Base-by-base conservation (phyloP, 2,329 filamentous ascomycete genomes). In the Akanthomyces lecanii region DNA sequence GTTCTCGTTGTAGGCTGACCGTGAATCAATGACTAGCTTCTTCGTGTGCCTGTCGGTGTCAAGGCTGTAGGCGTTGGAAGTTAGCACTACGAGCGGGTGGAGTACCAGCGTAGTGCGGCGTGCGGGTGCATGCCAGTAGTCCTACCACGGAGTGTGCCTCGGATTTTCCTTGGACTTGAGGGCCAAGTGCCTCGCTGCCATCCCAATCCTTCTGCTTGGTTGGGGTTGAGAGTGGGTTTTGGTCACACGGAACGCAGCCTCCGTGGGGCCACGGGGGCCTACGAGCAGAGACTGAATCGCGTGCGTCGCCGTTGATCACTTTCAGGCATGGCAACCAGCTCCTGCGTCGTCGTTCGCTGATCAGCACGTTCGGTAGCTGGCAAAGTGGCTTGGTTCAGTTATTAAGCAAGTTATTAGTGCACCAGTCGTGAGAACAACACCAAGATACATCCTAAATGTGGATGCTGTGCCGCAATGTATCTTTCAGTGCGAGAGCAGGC, bases 261-360 rank as follows among this genome's bases (percentile, higher is more conserved):
- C 51, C 57, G 47, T 60, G 57, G 57, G 47, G 21, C 21, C 21
- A 21, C 21, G 21, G 21, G 21, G 21, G 47, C 57, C 47, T 14
- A 3, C 6, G 38, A 42, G 57, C 3, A 36, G n/a, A 42, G 57
- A 52, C 57, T 60, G 57, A 60, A 52, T 60, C 57, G 57, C 45
- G 56, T 40, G 38, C 21, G 45, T 23, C 42, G 33, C 21, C 38
- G 53, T 56, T 44, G 53, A 51, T 52, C 57, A 44, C 36, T 60
- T 58, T 55, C 52, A 55, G 36, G 12, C 52, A 28, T 57, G 42
- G 42, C 54, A 18, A 30, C 25, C 40, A 48, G 42, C 38, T 45
- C 40, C 21, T 44, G 18, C 23, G 48, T 42, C 28, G 54, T 25
- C 18, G 16, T 38, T 50, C 21, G 33, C 47, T 30, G 23, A 60